Base-by-base conservation (phyloP, 257 asterid genomes). In the Paulownia fortunei region DNA sequence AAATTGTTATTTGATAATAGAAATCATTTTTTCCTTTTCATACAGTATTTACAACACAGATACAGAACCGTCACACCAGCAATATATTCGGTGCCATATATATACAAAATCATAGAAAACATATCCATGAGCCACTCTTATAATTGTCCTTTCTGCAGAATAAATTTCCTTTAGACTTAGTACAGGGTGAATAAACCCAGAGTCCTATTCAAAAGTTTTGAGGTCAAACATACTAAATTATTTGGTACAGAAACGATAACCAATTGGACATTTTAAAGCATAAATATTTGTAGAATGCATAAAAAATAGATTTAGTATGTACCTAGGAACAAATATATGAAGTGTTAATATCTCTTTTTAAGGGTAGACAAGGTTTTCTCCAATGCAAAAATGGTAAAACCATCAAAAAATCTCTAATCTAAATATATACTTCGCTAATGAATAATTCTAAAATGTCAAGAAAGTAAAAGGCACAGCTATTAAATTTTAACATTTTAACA, bases 381-480 rank as follows among this genome's bases (percentile, higher is more conserved):
- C 27, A 37, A 26, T 5, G 49, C 42, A 42, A 58, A 60, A 74
- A 26, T 27, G 16, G 13, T 15, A 15, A 60, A 26, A 61, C 52
- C 8, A 46, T 61, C 1, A 5, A 16, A 27, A 24, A 2, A 56
- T 73, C 9, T 52, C 15, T 44, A 41, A 11, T 8, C 69, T 56
- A 39, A 13, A 58, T 0, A 23, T 9, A 58, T 24, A 56, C 24
- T 47, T 61, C 1, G 27, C n/a, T 21, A 26, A 8, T 41, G 42
- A 41, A 60, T 41, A 30, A 41, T 24, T 71, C 66, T 63, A 59
- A 72, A 18, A 26, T 58, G 51, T 39, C 41, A 24, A 27, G 39
- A 68, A 74, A 69, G 30, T 65, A 41, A 13, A 68, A 37, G 12
- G 64, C 63, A 68, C 24, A 58, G 39, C 41, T 58, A 51, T 37